phyloP scores from a whole-genome alignment of 2,329 filamentous ascomycete genomes.

The Calonectria pseudoreteaudii region DNA sequence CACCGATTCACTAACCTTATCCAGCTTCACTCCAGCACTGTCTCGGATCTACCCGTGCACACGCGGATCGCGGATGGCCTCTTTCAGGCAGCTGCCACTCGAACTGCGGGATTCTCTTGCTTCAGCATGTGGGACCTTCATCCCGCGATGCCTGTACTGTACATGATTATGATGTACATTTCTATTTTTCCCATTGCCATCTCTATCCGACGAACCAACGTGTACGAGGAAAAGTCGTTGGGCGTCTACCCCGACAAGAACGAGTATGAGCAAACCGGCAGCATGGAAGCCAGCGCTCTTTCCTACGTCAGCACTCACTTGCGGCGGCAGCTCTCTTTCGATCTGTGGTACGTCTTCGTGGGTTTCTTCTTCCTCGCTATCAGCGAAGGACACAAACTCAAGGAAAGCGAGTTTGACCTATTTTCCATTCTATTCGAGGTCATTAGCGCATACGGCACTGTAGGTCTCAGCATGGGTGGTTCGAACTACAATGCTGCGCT shows the following conservation, averaged over 20 bases:
- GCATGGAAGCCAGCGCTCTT: slow-evolving; percentile 67
- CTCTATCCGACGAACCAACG: slow-evolving; percentile 91
- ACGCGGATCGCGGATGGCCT: slow-evolving; percentile 86
- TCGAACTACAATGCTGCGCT: slow-evolving; percentile 81
- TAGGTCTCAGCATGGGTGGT: slow-evolving; percentile 90
- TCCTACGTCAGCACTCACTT: slow-evolving; percentile 94
- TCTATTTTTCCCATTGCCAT: slow-evolving; percentile 98
- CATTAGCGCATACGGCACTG: slow-evolving; percentile 92
- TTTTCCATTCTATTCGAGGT: slow-evolving; percentile 85
- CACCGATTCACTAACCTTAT: slow-evolving; percentile 34
- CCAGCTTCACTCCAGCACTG: slow-evolving; percentile 76
- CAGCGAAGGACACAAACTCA: slow-evolving; percentile 80
- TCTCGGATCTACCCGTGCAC: slow-evolving; percentile 76
- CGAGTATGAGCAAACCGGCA: slow-evolving; percentile 61
- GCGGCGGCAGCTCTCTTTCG: slow-evolving; percentile 93
- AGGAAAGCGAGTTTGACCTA: slow-evolving; percentile 72
- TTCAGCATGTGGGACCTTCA: slow-evolving; percentile 84
- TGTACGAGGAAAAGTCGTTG: slow-evolving; percentile 91
- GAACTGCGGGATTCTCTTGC: slow-evolving; percentile 90
- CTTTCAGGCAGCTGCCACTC: slow-evolving; percentile 89
- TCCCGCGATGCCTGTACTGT: slow-evolving; percentile 92
- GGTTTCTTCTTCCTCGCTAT: slow-evolving; percentile 95
- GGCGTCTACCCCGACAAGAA: slow-evolving; percentile 74
- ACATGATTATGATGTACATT: slow-evolving; percentile 99
- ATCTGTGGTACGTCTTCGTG: slow-evolving; percentile 96